These are phyloP conservation scores for Chaetomiaceae sp. DNA, from an alignment of 2,329 filamentous ascomycete species.

Conservation along the genomic window DNA sequence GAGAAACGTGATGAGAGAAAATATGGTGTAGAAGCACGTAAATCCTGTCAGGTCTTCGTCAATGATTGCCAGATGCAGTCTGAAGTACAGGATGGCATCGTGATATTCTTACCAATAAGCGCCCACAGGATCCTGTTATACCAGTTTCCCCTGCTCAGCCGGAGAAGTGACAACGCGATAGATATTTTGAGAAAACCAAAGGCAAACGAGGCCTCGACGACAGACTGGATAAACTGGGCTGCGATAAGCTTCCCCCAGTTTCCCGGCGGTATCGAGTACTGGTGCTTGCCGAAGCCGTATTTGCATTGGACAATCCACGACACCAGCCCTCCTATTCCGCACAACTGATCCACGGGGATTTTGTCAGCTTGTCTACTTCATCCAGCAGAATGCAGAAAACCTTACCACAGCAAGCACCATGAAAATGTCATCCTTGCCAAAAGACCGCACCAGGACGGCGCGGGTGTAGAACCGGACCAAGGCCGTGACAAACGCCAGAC, in stretches of 20 bases:
- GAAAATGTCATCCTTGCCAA: constrained; percentile 29
- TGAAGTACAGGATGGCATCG: too few species aligned
- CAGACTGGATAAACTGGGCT: constrained; percentile 23
- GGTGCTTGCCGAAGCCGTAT: constrained; percentile 20
- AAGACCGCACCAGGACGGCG: constrained; percentile 24
- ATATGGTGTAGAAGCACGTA: constrained; percentile 23
- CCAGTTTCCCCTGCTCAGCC: constrained; percentile 20
- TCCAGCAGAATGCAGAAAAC: too few species aligned
- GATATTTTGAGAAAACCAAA: constrained; percentile 26
- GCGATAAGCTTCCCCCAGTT: constrained; percentile 15
- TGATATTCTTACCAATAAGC: constrained; percentile 14
- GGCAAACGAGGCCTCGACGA: constrained; percentile 22
- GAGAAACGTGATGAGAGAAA: constrained; percentile 22
- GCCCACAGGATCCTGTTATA: constrained; percentile 22
- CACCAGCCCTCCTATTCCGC: constrained; percentile 17
- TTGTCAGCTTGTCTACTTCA: too few species aligned
- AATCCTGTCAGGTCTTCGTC: constrained; percentile 5
- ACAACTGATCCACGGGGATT: constrained; percentile 15
- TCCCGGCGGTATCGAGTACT: constrained; percentile 11
- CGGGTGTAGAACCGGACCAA: constrained; percentile 27
- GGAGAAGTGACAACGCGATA: constrained; percentile 22
- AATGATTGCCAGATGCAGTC: too few species aligned
- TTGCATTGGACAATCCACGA: constrained; percentile 17
- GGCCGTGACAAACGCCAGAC: constrained; percentile 24
- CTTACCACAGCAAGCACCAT: constrained; percentile 26